Evolutionary conservation across 768 basidiomycete species (phyloP), one percentile per base, ranked within the genome.

Genomic region (Mycena belliarum): DNA sequence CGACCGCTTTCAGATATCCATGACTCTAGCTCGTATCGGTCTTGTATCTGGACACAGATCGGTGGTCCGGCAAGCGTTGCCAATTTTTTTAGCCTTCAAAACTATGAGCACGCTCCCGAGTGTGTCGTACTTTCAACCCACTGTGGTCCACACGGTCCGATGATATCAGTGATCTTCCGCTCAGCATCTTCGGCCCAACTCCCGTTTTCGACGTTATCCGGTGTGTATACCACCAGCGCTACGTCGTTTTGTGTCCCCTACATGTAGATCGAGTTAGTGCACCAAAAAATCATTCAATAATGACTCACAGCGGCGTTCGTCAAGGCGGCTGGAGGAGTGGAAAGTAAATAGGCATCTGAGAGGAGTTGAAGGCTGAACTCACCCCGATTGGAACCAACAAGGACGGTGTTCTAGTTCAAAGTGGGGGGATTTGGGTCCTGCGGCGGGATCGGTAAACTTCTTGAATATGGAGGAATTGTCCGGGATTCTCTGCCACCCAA

Each of bases 1-100:
- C 33, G 26, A 12, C 58, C 58, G 25, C 52, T 59, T 24, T 44
- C 16, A 16, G 52, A 54, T 4, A 54, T 52, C 58, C 58, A 59
- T 4, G 58, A 59, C 8, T 44, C 29, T 2, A 59, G 37, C 9
- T 48, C 21, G 24, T 42, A 29, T 7, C 33, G 43, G 6, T 51
- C 49, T 21, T 33, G 37, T 9, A 58, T 41, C n/a, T 40, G 57
- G 6, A 52, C 8, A 23, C 57, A 51, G 4, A 35, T 41, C 14
- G 57, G 26, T 6, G 49, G 45, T 18, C 44, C 50, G 35, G 57
- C 50, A 9, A 58, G 44, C 11, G n/a, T 23, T 2, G 57, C 57
- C 21, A 58, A 32, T 33, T 52, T 58, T 2, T 20, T 15, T 3
- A 46, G 2, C 11, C 57, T 54, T 18, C n/a, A 2, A 18, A 8